Percentiles rank a stretch among this genome's conserved stretches.
Evolutionary conservation across 2,329 filamentous ascomycete species (phyloP).

Genomic region (Claviceps digitariae): DNA sequence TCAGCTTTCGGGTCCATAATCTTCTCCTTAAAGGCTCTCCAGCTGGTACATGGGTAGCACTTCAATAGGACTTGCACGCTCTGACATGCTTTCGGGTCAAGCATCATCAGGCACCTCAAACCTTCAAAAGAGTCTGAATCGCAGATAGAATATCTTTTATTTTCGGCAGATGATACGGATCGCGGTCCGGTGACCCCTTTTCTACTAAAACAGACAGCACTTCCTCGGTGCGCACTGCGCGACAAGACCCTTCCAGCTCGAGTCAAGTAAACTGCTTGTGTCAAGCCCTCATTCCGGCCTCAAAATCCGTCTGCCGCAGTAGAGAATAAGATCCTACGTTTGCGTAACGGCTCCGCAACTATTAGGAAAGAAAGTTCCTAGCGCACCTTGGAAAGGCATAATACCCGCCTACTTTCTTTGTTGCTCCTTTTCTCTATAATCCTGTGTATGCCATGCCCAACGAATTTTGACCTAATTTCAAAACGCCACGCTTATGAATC

Average conservation of each 20-base stretch:
- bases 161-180: background rate
- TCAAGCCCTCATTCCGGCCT: background rate
- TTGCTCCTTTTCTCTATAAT: constrained; percentile 3
- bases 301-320: background rate
- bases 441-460: constrained; percentile 11
- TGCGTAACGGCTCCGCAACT: background rate
- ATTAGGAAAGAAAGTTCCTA: background rate
- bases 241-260: background rate
- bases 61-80: too few relatives aligned
- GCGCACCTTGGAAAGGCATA: background rate
- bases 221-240: background rate
- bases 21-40: too few relatives aligned
- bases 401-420: background rate
- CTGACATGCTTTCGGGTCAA: too few relatives aligned
- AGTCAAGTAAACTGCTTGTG: background rate
- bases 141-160: background rate
- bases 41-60: too few relatives aligned
- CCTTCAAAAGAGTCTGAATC: too few relatives aligned
- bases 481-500: constrained; percentile 25
- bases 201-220: background rate
- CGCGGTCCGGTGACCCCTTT: background rate
- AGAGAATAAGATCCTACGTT: background rate
- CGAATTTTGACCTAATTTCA: constrained; percentile 14
- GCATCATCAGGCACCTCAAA: too few relatives aligned
- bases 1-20: too few relatives aligned